Base-by-base conservation (phyloP, 352 stramenopile genomes). In the Phytophthora hibernalis region DNA sequence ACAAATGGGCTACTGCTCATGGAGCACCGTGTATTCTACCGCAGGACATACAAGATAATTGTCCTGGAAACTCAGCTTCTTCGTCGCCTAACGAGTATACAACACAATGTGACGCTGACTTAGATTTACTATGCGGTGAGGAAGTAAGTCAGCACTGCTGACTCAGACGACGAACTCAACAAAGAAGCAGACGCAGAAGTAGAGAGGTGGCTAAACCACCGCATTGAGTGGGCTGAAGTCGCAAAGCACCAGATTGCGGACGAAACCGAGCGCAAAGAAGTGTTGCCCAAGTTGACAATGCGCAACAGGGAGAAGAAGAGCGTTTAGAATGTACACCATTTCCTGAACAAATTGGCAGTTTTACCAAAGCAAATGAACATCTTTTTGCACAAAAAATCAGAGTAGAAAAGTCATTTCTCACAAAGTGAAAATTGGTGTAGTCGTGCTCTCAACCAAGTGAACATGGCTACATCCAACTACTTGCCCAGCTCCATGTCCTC, bases 311-410 rank as follows among this genome's bases (percentile, higher is more conserved):
- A 37, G 12, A 31, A 31, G 5, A n/a, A 30, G 8, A 44, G 18
- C 5, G 20, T 56, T 15, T 56, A 33, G 33, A 56, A 47, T 16
- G 50, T 47, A 31, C n/a, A n/a, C n/a, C n/a, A n/a, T n/a, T n/a
- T n/a, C n/a, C n/a, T n/a, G n/a, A n/a, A n/a, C n/a, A n/a, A n/a
- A n/a, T n/a, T n/a, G n/a, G n/a, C n/a, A n/a, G n/a, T n/a, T n/a
- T n/a, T n/a, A n/a, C n/a, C n/a, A n/a, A n/a, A n/a, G n/a, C n/a
- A n/a, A n/a, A n/a, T n/a, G n/a, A n/a, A n/a, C n/a, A n/a, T n/a
- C n/a, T n/a, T n/a, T n/a, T n/a, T n/a, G n/a, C n/a, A n/a, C n/a
- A n/a, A n/a, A n/a, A n/a, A n/a, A n/a, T n/a, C n/a, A n/a, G n/a
- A n/a, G n/a, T n/a, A n/a, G n/a, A n/a, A n/a, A n/a, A n/a, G n/a